Evolutionary conservation across 371 early-diverging fungal genomes (phyloP), one percentile per base, ranked within the genome.

Genomic region (Capillidium heterosporum): DNA sequence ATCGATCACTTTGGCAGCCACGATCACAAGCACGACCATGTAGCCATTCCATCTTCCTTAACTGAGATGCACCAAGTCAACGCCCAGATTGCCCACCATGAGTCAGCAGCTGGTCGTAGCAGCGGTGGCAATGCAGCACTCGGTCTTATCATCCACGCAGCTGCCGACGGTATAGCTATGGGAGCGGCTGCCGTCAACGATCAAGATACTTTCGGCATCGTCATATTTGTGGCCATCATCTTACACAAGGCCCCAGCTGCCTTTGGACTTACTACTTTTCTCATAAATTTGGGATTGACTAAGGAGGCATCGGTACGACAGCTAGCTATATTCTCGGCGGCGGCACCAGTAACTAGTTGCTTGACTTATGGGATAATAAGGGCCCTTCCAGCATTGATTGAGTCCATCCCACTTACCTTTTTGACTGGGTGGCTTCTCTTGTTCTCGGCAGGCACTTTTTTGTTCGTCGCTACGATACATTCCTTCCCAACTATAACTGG

Each of bases 221-320:
- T 91, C 7, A 86, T 95, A 3, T 95, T 94, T 61, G 58, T 92
- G 28, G 96, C 96, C n/a, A 87, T 95, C 58, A 82, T 93, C 77
- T 75, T 95, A 29, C 96, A 95, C 76, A 95, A 95, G 66, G 93
- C 89, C 1, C 95, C 96, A 1, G 80, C 90, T 1, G 89, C 95
- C 0, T 90, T 95, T 70, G 95, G 91, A 0, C 73, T 93, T 10
- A 75, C 85, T 13, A 86, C 91, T 1, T 81, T 87, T 15, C 69
- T 95, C 26, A 68, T 93, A 57, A 74, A 75, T 56, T 81, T 77
- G 49, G 87, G 89, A 10, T 67, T 75, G 58, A 11, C 11, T 10
- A 17, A 24, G 10, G n/a, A 40, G n/a, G 40, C 68, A 29, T 63
- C 80, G 0, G 68, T 81, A 35, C 65, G 74, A 10, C 69, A 69